These are phyloP conservation scores for Medicago ruthenica DNA, from an alignment of 306 rosid species.

Conservation along the genomic window DNA sequence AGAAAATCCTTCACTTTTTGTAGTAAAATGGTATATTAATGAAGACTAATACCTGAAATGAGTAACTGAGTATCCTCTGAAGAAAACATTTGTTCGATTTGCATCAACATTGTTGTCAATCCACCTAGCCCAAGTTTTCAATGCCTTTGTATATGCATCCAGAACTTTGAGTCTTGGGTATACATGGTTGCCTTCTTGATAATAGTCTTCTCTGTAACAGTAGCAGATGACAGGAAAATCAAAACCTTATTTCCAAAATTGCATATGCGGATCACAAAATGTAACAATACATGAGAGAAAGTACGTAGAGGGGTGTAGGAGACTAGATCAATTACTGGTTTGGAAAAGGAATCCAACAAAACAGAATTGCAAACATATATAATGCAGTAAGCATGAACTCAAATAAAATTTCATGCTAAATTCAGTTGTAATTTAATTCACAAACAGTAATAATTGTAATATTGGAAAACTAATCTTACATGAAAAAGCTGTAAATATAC, in stretches of 20 bases:
- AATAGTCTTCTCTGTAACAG: conserved; percentile 77
- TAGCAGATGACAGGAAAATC: conserved; percentile 18
- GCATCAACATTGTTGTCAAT: conserved; percentile 62
- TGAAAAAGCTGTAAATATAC: neutral
- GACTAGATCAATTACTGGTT: conserved; percentile 21
- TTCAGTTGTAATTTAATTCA: neutral
- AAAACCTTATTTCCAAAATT: too few relatives aligned
- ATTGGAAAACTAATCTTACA: conserved; percentile 26
- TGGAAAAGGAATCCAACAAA: neutral
- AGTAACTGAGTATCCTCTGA: too few relatives aligned
- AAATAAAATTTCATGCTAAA: neutral
- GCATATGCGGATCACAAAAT: neutral
- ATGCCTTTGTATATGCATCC: conserved; percentile 81
- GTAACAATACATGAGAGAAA: neutral
- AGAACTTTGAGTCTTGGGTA: conserved; percentile 81
- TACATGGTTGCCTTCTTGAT: conserved; percentile 86
- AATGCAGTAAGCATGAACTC: conserved; percentile 1
- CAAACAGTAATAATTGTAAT: neutral
- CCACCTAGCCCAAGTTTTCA: conserved; percentile 93
- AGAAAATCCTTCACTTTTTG: too few relatives aligned
- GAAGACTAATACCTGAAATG: too few relatives aligned
- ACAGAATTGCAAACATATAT: neutral
- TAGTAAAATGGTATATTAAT: too few relatives aligned
- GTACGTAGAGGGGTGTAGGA: neutral
- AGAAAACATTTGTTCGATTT: conserved; percentile 76